These are phyloP conservation scores for Thraustotheca clavata DNA, from an alignment of 352 stramenopile genomes.

Conservation along the genomic window DNA sequence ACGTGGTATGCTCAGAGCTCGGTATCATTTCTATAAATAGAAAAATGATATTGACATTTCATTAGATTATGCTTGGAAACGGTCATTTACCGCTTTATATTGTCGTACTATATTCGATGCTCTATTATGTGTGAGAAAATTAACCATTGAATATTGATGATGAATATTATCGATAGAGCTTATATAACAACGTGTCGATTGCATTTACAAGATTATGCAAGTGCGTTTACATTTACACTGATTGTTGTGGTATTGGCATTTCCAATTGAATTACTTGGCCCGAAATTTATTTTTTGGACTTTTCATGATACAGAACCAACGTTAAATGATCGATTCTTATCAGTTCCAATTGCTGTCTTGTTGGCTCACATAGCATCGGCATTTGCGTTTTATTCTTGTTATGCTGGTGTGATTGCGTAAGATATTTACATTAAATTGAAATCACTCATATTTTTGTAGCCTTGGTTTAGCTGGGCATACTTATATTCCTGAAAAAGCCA, in stretches of 20 bases:
- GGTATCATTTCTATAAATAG: background rate
- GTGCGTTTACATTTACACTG: constrained; percentile 55
- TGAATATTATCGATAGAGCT: constrained; percentile 28
- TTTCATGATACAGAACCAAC: constrained; percentile 76
- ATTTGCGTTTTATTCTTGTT: constrained; percentile 23
- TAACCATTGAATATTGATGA: no score
- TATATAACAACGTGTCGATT: constrained; percentile 61
- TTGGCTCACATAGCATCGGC: constrained; percentile 63
- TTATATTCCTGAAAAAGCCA: background rate
- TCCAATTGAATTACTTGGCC: constrained; percentile 63
- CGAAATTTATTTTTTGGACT: constrained; percentile 82
- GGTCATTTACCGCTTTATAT: constrained; percentile 49
- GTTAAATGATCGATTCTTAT: constrained; percentile 46
- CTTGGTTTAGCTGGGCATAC: background rate
- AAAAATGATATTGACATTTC: background rate
- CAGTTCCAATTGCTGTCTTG: constrained; percentile 51
- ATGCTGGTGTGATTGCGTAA: constrained; percentile 26
- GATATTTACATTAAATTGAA: constrained; percentile 35
- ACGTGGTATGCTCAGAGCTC: background rate
- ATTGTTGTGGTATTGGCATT: constrained; percentile 49
- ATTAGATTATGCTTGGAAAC: constrained; percentile 44
- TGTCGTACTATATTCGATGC: constrained; percentile 55
- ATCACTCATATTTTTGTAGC: background rate
- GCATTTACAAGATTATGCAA: constrained; percentile 61
- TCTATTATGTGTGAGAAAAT: constrained; percentile 81